Evolutionary conservation across 2,329 filamentous ascomycete genomes (phyloP).

Genomic region (Fusarium avenaceum): DNA sequence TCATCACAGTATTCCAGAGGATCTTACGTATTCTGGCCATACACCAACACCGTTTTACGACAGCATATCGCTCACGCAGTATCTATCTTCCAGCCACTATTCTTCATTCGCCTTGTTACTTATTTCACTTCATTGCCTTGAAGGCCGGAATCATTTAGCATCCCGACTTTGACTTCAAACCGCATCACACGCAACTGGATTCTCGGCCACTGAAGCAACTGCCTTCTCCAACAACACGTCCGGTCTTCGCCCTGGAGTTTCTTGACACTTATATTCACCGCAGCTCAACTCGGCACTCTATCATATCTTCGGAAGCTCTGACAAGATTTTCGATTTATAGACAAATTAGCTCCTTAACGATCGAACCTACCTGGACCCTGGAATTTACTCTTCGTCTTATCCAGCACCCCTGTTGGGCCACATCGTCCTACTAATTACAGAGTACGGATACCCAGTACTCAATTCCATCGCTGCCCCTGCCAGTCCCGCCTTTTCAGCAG

Average conservation of each 20-base stretch:
- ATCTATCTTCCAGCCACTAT: conserved; percentile 37
- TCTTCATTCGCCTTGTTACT: conserved; percentile 6
- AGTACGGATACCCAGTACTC: conserved; percentile 7
- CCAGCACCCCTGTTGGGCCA: conserved; percentile 30
- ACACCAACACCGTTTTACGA: conserved; percentile 38
- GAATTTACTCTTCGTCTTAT: conserved; percentile 25
- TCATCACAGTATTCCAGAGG: conserved; percentile 30
- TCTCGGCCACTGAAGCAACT: conserved; percentile 9
- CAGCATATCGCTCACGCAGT: conserved; percentile 46
- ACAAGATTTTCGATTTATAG: neutral
- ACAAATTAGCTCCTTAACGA: conserved; percentile 19
- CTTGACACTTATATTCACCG: conserved; percentile 10
- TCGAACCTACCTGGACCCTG: conserved; percentile 40
- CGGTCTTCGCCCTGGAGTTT: neutral
- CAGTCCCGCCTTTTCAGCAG: conserved; percentile 40
- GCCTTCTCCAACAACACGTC: conserved; percentile 2
- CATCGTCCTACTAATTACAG: conserved; percentile 29
- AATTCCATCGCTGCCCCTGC: conserved; percentile 36
- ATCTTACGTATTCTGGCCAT: conserved; percentile 30
- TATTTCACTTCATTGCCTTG: neutral
- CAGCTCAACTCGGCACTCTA: conserved; percentile 2
- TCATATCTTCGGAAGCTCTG: conserved; percentile 2
- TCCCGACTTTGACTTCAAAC: conserved; percentile 3
- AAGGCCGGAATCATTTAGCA: conserved; percentile 1
- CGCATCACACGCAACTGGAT: neutral